Percentiles rank a stretch among this genome's conserved stretches.
phyloP scores from a whole-genome alignment of 306 rosid species.

The Cotoneaster glaucophyllus region DNA sequence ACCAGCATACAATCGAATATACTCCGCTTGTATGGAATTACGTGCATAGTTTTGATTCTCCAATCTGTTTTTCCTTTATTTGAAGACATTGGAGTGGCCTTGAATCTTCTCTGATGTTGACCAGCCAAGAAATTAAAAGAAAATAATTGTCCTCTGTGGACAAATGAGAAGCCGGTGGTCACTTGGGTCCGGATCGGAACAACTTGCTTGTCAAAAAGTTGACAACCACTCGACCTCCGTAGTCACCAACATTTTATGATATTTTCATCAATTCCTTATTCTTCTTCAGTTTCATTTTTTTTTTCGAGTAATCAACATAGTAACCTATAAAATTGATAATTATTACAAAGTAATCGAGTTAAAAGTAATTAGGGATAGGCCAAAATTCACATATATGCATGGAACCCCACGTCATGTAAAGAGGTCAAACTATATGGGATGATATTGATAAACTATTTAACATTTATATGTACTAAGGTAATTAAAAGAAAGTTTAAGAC shows the following conservation, averaged over 20 bases:
- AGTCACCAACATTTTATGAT: not conserved
- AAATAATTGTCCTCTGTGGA: conserved; percentile 9
- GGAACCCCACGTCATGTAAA: too few relatives aligned
- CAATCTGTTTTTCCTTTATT: not conserved
- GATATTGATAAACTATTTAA: too few relatives aligned
- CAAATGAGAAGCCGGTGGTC: conserved; percentile 42
- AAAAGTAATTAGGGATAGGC: too few relatives aligned
- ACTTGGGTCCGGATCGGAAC: conserved; percentile 19
- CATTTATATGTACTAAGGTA: too few relatives aligned
- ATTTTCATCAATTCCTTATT: not conserved
- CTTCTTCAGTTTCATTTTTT: not conserved
- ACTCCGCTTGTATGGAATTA: not conserved
- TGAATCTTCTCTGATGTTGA: conserved; percentile 16
- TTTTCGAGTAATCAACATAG: not conserved
- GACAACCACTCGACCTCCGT: conserved; percentile 21
- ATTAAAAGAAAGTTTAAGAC: too few relatives aligned
- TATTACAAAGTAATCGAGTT: too few relatives aligned
- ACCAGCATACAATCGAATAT: not conserved
- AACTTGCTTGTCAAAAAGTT: conserved; percentile 24
- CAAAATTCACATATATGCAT: too few relatives aligned
- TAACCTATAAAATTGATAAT: too few relatives aligned
- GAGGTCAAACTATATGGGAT: too few relatives aligned
- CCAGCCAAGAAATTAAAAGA: not conserved
- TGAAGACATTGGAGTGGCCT: not conserved
- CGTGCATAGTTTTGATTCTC: conserved; percentile 28